A percentile compares a stretch with the other conserved stretches of the same genome.
phyloP scores from a whole-genome alignment of 352 stramenopile species.

The Pythium plurisporium region DNA sequence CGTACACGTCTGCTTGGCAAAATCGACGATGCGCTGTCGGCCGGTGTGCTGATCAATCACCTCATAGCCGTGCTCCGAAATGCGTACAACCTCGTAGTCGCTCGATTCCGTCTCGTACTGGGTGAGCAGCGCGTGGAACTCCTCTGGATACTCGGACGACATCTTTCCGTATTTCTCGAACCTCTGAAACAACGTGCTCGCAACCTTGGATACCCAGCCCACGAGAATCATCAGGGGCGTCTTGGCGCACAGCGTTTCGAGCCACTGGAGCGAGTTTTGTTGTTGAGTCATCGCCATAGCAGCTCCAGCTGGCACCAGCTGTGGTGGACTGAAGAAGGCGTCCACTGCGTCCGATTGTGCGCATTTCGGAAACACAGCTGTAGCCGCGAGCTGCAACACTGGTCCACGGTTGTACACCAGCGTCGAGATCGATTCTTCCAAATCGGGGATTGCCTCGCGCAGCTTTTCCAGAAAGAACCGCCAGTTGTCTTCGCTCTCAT shows the following conservation, averaged over 20 bases:
- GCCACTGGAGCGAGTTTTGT: constrained; percentile 43
- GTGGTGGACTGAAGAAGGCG: constrained; percentile 34
- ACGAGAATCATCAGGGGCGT: constrained; percentile 75
- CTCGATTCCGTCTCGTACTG: constrained; percentile 61
- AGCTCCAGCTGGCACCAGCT: constrained; percentile 3
- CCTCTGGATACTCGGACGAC: constrained; percentile 69
- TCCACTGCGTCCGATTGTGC: constrained; percentile 59
- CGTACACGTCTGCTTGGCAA: constrained; percentile 67
- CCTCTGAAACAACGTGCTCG: constrained; percentile 66
- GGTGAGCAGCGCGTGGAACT: constrained; percentile 55
- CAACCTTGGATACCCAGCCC: constrained; percentile 76
- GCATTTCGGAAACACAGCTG: constrained; percentile 47
- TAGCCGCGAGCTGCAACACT: constrained; percentile 34
- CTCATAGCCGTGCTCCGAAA: constrained; percentile 67
- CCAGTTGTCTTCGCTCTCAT: constrained; percentile 58
- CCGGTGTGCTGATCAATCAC: constrained; percentile 69
- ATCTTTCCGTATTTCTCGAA: constrained; percentile 70
- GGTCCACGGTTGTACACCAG: constrained; percentile 69
- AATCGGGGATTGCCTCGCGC: constrained; percentile 46
- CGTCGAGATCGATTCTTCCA: constrained; percentile 43
- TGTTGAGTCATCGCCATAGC: background rate
- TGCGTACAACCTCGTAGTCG: constrained; percentile 62
- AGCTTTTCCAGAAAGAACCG: constrained; percentile 63
- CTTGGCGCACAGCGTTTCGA: constrained; percentile 61
- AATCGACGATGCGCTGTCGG: constrained; percentile 65